Conservation (phyloP, 768 basidiomycete species). For the Lactarius hengduanensis region DNA sequence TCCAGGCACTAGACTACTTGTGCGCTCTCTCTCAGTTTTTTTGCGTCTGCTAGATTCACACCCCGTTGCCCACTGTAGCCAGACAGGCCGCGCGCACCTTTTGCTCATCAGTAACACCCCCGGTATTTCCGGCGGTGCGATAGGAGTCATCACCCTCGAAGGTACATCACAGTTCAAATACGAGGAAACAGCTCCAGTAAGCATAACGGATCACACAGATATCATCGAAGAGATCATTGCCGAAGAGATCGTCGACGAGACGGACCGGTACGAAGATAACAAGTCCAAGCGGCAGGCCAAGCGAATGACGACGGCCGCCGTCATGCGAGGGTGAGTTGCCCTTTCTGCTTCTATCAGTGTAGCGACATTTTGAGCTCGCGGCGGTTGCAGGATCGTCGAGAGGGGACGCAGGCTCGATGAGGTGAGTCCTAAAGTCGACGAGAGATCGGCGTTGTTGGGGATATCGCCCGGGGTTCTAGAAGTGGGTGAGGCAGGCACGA, state of each 20-base stretch:
- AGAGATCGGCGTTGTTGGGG: slow-evolving; percentile 20
- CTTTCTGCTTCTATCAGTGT: not conserved
- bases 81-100: slow-evolving; percentile 93
- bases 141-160: slow-evolving; percentile 91
- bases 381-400: slow-evolving; percentile 50
- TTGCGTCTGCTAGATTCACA: not conserved
- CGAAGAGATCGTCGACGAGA: slow-evolving; percentile 95
- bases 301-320: slow-evolving; percentile 65
- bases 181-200: not conserved
- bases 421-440: slow-evolving; percentile 7
- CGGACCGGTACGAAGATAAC: slow-evolving; percentile 87
- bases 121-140: slow-evolving; percentile 75
- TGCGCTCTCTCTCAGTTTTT: slow-evolving; percentile 35
- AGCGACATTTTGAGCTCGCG: not conserved
- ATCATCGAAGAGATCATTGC: slow-evolving; percentile 94
- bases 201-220: slow-evolving; percentile 41
- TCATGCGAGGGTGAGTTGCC: slow-evolving; percentile 70
- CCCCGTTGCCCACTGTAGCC: slow-evolving; percentile 43
- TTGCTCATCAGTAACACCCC: slow-evolving; percentile 83
- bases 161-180: slow-evolving; percentile 39
- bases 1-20: slow-evolving; percentile 95
- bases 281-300: slow-evolving; percentile 72
- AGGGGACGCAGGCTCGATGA: slow-evolving; percentile 39
- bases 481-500: not conserved
- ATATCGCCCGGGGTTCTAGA: slow-evolving; percentile 4